These are phyloP conservation scores for Alloteropsis semialata DNA, from an alignment of 176 grass and related monocot species.

Conservation along the genomic window DNA sequence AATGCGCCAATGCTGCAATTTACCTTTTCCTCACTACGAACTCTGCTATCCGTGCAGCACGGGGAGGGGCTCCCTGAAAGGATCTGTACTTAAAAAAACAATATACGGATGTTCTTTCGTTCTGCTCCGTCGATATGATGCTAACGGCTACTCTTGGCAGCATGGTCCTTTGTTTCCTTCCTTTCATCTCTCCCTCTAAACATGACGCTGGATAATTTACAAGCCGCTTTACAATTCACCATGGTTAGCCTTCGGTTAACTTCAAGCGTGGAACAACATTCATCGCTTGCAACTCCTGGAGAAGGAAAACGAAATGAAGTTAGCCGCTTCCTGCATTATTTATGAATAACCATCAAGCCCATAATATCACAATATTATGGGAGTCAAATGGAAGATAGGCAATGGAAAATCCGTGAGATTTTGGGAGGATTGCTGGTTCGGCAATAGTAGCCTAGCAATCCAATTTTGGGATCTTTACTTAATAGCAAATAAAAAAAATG, in stretches of 20 bases:
- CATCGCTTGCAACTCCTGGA: constrained; percentile 2
- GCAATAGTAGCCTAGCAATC: too few relatives aligned
- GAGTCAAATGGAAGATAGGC: too few relatives aligned
- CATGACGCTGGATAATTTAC: background rate
- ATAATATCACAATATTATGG: too few relatives aligned
- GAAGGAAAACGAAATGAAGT: background rate
- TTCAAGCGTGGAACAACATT: constrained; percentile 12
- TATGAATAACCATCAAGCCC: background rate
- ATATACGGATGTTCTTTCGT: background rate
- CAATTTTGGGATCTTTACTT: too few relatives aligned
- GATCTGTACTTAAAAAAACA: background rate
- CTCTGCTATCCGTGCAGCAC: too few relatives aligned
- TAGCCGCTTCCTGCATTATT: background rate
- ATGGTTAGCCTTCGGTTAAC: background rate
- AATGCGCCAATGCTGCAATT: too few relatives aligned
- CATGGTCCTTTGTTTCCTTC: background rate
- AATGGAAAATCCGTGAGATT: too few relatives aligned
- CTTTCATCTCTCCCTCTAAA: background rate
- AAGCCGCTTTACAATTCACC: background rate
- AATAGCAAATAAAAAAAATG: too few relatives aligned
- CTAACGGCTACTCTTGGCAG: background rate
- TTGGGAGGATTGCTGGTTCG: too few relatives aligned
- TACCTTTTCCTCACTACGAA: too few relatives aligned
- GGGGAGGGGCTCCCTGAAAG: too few relatives aligned
- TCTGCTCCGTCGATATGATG: background rate